Percentiles rank a stretch among this genome's conserved stretches.
Evolutionary conservation across 495 filamentous ascomycete species (phyloP).

Genomic region (Daldinia caldariorum): DNA sequence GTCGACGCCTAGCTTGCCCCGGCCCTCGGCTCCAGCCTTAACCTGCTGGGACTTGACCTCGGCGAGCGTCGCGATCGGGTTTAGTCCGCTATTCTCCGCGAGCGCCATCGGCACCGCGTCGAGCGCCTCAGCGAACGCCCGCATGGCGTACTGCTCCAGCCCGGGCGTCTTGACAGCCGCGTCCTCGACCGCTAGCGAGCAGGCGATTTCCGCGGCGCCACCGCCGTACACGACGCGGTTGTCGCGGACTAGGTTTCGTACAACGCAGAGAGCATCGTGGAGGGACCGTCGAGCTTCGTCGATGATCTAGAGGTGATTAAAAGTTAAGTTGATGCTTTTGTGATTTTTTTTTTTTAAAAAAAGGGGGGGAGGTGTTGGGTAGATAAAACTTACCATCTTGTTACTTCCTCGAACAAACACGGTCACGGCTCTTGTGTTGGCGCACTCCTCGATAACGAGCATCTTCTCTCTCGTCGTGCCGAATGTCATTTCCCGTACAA

Average conservation of each 20-base stretch:
- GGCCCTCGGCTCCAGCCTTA: slow-evolving; percentile 78
- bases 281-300: slow-evolving; percentile 98
- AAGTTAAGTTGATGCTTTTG: slow-evolving; percentile 31
- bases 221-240: slow-evolving; percentile 99
- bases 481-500: slow-evolving; percentile 94
- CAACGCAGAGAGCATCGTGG: slow-evolving; percentile 97
- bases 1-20: slow-evolving; percentile 84
- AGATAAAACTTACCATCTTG: slow-evolving; percentile 81
- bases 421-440: slow-evolving; percentile 95
- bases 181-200: slow-evolving; percentile 94
- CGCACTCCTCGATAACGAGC: slow-evolving; percentile 98
- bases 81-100: slow-evolving; percentile 95
- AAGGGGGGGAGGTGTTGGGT: too few species aligned
- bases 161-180: slow-evolving; percentile 95
- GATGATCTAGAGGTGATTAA: slow-evolving; percentile 76
- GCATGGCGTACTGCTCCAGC: slow-evolving; percentile 98
- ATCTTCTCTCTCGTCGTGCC: slow-evolving; percentile 99
- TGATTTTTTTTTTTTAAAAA: too few species aligned
- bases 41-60: slow-evolving; percentile 95
- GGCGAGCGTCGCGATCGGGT: slow-evolving; percentile 93
- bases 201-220: slow-evolving; percentile 97
- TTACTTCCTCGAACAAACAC: slow-evolving; percentile 97
- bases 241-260: slow-evolving; percentile 93
- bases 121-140: slow-evolving; percentile 94
- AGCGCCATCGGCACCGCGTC: slow-evolving; percentile 96